These are phyloP conservation scores for Penicillium odoratum DNA, from an alignment of 495 filamentous ascomycete species.

Conservation along the genomic window DNA sequence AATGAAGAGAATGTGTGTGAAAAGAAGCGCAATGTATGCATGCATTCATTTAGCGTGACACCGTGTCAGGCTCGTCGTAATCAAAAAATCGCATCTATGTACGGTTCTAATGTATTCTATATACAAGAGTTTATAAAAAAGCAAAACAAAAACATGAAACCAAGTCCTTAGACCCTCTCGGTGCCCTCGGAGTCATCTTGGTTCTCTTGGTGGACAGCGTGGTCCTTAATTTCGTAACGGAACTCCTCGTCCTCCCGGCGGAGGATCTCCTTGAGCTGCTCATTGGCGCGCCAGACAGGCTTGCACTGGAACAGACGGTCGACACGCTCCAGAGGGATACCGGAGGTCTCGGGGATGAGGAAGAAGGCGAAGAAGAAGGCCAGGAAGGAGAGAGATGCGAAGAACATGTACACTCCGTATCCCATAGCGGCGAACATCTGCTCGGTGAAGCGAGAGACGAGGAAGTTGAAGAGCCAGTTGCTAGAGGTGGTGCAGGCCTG, in stretches of 20 bases:
- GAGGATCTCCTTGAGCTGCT: constrained; percentile 50
- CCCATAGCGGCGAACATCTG: constrained; percentile 73
- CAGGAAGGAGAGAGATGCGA: constrained; percentile 67
- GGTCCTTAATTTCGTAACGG: constrained; percentile 48
- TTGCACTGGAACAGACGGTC: constrained; percentile 57
- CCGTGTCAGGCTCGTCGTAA: constrained; percentile 11
- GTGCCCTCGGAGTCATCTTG: not conserved
- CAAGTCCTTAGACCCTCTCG: not conserved
- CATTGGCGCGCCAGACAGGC: constrained; percentile 57
- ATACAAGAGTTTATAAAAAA: constrained; percentile 12
- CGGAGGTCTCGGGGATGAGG: constrained; percentile 66
- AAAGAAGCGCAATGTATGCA: constrained; percentile 9
- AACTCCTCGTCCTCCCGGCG: constrained; percentile 51
- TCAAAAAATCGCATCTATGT: constrained; percentile 12
- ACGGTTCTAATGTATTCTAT: constrained; percentile 6
- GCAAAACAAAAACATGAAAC: constrained; percentile 1
- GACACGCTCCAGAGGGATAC: constrained; percentile 53
- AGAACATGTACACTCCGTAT: constrained; percentile 79
- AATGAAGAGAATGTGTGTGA: not conserved
- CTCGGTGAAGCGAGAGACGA: constrained; percentile 69
- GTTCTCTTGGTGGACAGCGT: constrained; percentile 21
- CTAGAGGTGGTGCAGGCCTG: constrained; percentile 67
- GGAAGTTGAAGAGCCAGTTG: constrained; percentile 79
- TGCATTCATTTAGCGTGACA: constrained; percentile 12
- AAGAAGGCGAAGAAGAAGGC: constrained; percentile 68